These are phyloP conservation scores for Mortierella antarctica DNA, from an alignment of 192 early-diverging fungal species.

Conservation along the genomic window DNA sequence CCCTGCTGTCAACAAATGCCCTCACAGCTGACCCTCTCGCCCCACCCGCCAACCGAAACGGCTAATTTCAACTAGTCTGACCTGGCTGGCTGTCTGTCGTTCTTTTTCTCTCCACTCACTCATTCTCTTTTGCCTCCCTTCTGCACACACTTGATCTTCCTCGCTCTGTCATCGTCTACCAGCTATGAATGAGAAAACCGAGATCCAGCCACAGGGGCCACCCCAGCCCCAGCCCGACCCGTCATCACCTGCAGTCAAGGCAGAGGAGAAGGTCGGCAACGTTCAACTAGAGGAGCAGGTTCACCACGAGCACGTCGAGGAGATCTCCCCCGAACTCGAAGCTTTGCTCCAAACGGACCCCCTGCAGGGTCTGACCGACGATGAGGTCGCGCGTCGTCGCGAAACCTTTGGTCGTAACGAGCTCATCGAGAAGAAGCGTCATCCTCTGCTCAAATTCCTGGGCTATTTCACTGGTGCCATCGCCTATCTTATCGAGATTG, in stretches of 20 bases:
- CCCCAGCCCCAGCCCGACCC: neutral
- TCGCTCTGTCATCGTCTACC: neutral
- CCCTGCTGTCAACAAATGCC: too few relatives aligned
- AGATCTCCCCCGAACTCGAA: conserved; percentile 83
- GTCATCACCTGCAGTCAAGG: conserved; percentile 13
- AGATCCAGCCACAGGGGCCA: conserved; percentile 17
- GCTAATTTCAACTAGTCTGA: too few relatives aligned
- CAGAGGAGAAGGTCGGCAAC: conserved; percentile 50
- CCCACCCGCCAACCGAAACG: too few relatives aligned
- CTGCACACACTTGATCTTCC: too few relatives aligned
- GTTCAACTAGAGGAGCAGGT: conserved; percentile 75
- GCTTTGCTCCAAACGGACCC: conserved; percentile 84
- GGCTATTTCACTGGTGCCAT: conserved; percentile 86
- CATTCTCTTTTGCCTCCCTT: neutral
- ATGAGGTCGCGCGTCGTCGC: conserved; percentile 74
- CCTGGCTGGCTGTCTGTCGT: too few relatives aligned
- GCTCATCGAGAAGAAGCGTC: conserved; percentile 82
- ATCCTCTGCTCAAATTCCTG: conserved; percentile 85
- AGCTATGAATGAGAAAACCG: conserved; percentile 38
- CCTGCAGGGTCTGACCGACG: conserved; percentile 74
- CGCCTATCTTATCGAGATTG: conserved; percentile 89
- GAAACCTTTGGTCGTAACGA: conserved; percentile 85
- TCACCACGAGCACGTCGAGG: conserved; percentile 78
- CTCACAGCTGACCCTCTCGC: too few relatives aligned
- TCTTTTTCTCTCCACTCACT: neutral